Conservation (phyloP, 1,284 basidiomycete species). For the Fomitopsis schrenkii region DNA sequence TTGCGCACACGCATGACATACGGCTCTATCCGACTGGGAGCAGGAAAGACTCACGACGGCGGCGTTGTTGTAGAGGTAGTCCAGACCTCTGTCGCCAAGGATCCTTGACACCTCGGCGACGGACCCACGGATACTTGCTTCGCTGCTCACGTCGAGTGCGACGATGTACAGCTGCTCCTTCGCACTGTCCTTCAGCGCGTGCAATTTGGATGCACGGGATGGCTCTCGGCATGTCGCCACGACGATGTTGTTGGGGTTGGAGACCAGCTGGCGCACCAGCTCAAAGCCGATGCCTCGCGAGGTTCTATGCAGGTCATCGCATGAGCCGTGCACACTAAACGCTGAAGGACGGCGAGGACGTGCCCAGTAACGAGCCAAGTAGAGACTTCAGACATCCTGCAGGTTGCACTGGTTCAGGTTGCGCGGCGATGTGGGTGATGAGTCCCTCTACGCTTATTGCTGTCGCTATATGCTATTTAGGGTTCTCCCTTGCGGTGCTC, state of each 20-base stretch:
- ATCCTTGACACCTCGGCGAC: slow-evolving; percentile 20
- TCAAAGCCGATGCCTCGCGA: slow-evolving; percentile 40
- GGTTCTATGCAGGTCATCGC: slow-evolving; percentile 21
- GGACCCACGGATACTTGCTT: slow-evolving; percentile 25
- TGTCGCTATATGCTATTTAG: neutral
- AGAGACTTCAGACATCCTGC: neutral
- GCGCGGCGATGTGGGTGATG: neutral
- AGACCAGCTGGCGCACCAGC: slow-evolving; percentile 31
- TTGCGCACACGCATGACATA: neutral
- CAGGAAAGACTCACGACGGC: neutral
- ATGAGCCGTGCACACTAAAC: neutral
- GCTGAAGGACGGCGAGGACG: neutral
- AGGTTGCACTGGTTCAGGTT: neutral
- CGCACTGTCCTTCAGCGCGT: slow-evolving; percentile 20
- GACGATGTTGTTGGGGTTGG: slow-evolving; percentile 29
- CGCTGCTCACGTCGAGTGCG: slow-evolving; percentile 28
- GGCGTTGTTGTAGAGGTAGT: slow-evolving; percentile 12
- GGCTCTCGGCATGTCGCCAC: slow-evolving; percentile 37
- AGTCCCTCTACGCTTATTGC: neutral
- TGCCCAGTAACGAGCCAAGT: neutral
- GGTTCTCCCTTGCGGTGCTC: neutral
- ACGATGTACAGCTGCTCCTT: slow-evolving; percentile 31
- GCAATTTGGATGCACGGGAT: slow-evolving; percentile 24
- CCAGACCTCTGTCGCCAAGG: slow-evolving; percentile 29
- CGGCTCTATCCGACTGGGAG: neutral